Base-by-base conservation (phyloP, 2,329 filamentous ascomycete species). In the Diaporthe longicolla region DNA sequence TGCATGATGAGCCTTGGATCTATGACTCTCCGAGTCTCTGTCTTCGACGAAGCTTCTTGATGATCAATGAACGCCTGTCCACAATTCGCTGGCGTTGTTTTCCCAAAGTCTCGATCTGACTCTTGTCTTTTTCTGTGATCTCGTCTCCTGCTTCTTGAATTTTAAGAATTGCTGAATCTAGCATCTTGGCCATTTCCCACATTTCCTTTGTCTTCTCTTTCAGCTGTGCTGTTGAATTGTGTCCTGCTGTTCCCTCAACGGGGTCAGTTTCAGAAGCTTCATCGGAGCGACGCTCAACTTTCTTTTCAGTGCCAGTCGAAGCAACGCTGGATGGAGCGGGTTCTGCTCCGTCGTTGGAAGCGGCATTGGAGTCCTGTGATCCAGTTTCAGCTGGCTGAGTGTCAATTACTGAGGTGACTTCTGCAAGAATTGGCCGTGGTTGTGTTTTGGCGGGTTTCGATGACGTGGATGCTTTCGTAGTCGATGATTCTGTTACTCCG, bases 61-160 rank as follows among this genome's bases (percentile, higher is more conserved):
- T 4, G 21, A 52, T 24, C n/a, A 21, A 1, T n/a, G 48, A 52
- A 11, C 21, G 48, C 10, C 21, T 24, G n/a, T 52, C n/a, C 10
- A 52, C 1, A 24, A 61, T 15, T 15, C 2, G n/a, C n/a, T 9
- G 8, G 8, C 57, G 57, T 26, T 11, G 57, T 5, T 9, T 3
- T 26, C 2, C 1, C 4, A 61, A 1, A 4, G 9, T 11, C 2
- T 0, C 8, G 5, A 43, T 4, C 21, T 29, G 4, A 7, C 9
- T 8, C 10, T 0, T 4, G 21, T 58, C 11, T 24, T 29, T 11
- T 21, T 3, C 13, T 17, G n/a, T 45, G 11, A 17, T 32, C 24
- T 11, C 1, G 1, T 2, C 17, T 10, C 24, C 10, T 24, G 37
- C 59, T 8, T 6, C 0, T 17, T 17, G 15, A 19, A 63, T 26